These are phyloP conservation scores for Calycina marina DNA, from an alignment of 2,329 filamentous ascomycete species.

Conservation along the genomic window DNA sequence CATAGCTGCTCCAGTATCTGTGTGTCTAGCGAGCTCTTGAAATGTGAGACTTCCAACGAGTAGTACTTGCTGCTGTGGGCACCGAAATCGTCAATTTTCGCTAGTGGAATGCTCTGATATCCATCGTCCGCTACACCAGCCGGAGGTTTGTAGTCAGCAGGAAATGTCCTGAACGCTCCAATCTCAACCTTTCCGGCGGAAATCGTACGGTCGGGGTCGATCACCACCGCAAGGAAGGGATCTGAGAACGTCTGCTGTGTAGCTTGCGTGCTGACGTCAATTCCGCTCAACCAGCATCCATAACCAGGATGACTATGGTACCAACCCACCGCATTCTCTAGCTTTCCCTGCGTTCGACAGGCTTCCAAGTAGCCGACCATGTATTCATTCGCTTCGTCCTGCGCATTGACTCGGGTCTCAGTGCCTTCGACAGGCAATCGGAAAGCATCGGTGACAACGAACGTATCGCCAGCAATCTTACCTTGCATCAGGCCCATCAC, in stretches of 20 bases:
- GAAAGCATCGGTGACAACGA: slow-evolving; percentile 90
- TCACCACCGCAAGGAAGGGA: slow-evolving; percentile 88
- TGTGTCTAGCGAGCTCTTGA: slow-evolving; percentile 82
- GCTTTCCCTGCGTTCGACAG: slow-evolving; percentile 60
- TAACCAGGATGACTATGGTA: slow-evolving; percentile 97
- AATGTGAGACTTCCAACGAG: slow-evolving; percentile 78
- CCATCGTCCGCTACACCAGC: slow-evolving; percentile 35
- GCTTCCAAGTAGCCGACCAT: slow-evolving; percentile 73
- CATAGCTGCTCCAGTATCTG: slow-evolving; percentile 79
- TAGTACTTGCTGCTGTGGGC: slow-evolving; percentile 88
- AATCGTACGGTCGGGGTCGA: slow-evolving; percentile 91
- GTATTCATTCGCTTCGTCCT: slow-evolving; percentile 93
- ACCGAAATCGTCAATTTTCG: slow-evolving; percentile 90
- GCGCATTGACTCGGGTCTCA: slow-evolving; percentile 95
- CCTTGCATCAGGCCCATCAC: slow-evolving; percentile 98
- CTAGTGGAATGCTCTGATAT: slow-evolving; percentile 70
- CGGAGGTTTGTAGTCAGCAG: slow-evolving; percentile 52
- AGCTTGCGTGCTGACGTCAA: slow-evolving; percentile 80
- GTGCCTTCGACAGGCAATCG: slow-evolving; percentile 91
- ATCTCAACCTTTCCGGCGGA: slow-evolving; percentile 90
- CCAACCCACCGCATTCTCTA: slow-evolving; percentile 94
- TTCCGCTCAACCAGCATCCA: slow-evolving; percentile 93
- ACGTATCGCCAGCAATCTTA: slow-evolving; percentile 70
- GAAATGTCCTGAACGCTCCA: slow-evolving; percentile 87
- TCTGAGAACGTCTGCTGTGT: slow-evolving; percentile 77